Base-by-base conservation (phyloP, 1,284 basidiomycete genomes). In the Boletellus deceptivus region DNA sequence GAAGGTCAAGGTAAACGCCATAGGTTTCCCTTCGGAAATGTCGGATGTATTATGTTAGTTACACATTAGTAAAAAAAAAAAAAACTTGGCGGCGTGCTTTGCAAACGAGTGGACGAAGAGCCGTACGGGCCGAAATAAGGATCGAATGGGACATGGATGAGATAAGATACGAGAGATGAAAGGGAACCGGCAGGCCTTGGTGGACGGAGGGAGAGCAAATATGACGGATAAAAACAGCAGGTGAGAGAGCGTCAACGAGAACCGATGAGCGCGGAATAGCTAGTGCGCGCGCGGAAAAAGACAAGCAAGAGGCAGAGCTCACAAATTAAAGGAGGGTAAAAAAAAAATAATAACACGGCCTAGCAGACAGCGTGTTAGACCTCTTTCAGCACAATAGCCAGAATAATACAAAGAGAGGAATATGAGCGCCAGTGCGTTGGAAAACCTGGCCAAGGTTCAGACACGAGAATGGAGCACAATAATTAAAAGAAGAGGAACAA, bases 221-320 rank as follows among this genome's bases (percentile, higher is more conserved):
- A 55, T 57, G 52, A 54, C 18, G n/a, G 50, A 63, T 63, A 61
- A 61, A 61, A 61, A 59, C 52, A 63, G 41, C 46, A 50, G 13
- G n/a, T n/a, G 55, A 63, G 18, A n/a, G 50, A 42, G 39, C 27
- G 38, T 44, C n/a, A 57, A 43, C 42, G 52, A 50, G 43, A 36
- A 18, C 20, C 31, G 49, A 62, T 54, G 20, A 50, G 50, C 55
- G 46, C 39, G 44, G 44, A 50, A 48, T 14, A 52, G 41, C 41
- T 34, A 35, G 33, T 33, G 55, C 60, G 34, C 48, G 47, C 44
- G 47, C 35, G 25, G 35, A 43, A 33, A 39, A 36, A 42, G 41
- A 33, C 48, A 45, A 59, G 43, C 44, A 46, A 39, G 43, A 46
- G 27, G 38, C 34, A 34, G 11, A 6, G 43, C 38, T 24, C 47